Evolutionary conservation across 306 rosid species (phyloP).

Genomic region (Lathyrus oleraceus): DNA sequence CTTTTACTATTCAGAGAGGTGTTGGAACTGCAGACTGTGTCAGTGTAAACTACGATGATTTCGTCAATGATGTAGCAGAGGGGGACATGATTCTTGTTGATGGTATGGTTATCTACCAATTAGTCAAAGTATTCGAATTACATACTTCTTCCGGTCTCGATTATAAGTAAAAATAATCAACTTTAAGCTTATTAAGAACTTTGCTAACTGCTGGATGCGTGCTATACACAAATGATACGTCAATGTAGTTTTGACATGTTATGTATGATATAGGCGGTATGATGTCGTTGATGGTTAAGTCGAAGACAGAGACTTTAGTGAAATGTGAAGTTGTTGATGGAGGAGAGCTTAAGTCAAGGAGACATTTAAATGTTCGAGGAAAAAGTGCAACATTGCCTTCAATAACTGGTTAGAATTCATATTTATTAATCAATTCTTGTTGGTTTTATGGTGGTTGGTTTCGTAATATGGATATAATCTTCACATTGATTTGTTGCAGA

Average conservation of each 20-base stretch:
- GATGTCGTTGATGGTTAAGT: slow-evolving; percentile 81
- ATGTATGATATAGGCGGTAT: slow-evolving; percentile 65
- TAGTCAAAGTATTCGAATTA: not conserved
- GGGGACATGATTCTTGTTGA: slow-evolving; percentile 98
- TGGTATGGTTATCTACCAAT: slow-evolving; percentile 50
- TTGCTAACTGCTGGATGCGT: slow-evolving; percentile 5
- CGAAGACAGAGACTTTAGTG: slow-evolving; percentile 75
- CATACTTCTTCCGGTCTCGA: not conserved
- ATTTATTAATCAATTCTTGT: slow-evolving; percentile 19
- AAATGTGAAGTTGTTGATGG: slow-evolving; percentile 92
- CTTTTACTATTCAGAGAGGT: slow-evolving; percentile 90
- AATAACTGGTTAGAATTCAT: slow-evolving; percentile 72
- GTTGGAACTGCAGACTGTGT: slow-evolving; percentile 91
- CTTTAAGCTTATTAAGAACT: not conserved
- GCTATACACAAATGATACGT: not conserved
- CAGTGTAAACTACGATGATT: slow-evolving; percentile 98
- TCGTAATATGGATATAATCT: not conserved
- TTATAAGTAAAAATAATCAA: not conserved
- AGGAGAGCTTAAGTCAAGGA: slow-evolving; percentile 92
- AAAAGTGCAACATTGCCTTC: slow-evolving; percentile 98
- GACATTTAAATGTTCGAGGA: slow-evolving; percentile 95
- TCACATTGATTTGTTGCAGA: slow-evolving; percentile 61
- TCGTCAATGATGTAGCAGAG: slow-evolving; percentile 84
- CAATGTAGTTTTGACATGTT: slow-evolving; percentile 33
- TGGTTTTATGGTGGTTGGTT: slow-evolving; percentile 3